A percentile compares a stretch with the other conserved stretches of the same genome.
Evolutionary conservation across 441 rosid species (phyloP).

Genomic region (Populus hybrid): DNA sequence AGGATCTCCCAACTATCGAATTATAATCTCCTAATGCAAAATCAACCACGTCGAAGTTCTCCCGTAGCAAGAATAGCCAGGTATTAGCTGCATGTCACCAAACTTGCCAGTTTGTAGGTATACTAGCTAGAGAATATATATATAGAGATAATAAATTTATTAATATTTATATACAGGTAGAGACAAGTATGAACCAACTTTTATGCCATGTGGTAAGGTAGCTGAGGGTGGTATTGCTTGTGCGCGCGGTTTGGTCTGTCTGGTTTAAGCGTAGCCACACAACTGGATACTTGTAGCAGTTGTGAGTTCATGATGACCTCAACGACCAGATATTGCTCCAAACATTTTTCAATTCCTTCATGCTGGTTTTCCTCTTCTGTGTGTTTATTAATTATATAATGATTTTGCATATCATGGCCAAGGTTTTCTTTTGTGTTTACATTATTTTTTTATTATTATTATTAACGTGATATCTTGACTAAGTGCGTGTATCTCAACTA

Average conservation of each 20-base stretch:
- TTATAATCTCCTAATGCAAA: neutral
- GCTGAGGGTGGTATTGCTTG: slow-evolving; percentile 26
- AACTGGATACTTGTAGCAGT: slow-evolving; percentile 18
- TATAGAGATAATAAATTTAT: neutral
- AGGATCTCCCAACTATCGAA: slow-evolving; percentile 16
- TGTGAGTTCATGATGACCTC: slow-evolving; percentile 29
- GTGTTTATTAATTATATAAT: too few relatives aligned
- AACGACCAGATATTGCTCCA: neutral
- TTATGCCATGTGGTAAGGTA: slow-evolving; percentile 8
- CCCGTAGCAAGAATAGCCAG: neutral
- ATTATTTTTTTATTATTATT: too few relatives aligned
- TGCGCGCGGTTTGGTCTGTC: slow-evolving; percentile 9
- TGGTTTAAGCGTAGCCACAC: slow-evolving; percentile 12
- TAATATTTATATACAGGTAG: neutral
- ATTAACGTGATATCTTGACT: fast-evolving
- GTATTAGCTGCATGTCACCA: neutral
- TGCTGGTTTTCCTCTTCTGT: too few relatives aligned
- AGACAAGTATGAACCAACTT: neutral
- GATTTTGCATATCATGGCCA: too few relatives aligned
- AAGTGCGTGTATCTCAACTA: too few relatives aligned
- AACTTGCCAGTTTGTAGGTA: neutral
- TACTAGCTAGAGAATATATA: neutral
- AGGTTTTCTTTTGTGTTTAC: too few relatives aligned
- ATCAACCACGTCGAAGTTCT: slow-evolving; percentile 15
- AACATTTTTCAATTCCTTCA: neutral